These are phyloP conservation scores for Carex cristatella DNA, from an alignment of 176 grass and related monocot species.

Conservation along the genomic window DNA sequence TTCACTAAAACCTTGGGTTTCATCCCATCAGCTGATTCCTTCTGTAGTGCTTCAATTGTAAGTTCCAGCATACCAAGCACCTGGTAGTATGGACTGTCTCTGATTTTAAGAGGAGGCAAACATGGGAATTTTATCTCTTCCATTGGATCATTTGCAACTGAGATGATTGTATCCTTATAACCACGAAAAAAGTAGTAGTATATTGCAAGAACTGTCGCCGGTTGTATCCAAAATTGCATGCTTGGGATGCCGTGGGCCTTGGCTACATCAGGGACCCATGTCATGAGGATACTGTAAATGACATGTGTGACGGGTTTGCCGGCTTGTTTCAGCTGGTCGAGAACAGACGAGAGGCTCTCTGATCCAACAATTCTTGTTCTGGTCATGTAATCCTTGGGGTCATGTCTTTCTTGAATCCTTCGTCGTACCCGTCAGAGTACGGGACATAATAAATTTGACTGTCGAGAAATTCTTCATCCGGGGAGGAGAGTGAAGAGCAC, in stretches of 20 bases:
- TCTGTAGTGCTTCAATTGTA: slow-evolving; percentile 24
- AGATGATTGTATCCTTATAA: slow-evolving; percentile 28
- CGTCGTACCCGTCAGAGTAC: slow-evolving; percentile 55
- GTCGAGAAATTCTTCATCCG: slow-evolving; percentile 23
- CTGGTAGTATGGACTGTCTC: slow-evolving; percentile 29
- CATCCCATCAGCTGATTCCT: neutral
- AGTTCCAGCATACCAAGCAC: slow-evolving; percentile 18
- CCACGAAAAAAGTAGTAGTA: slow-evolving; percentile 53
- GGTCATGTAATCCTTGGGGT: slow-evolving; percentile 15
- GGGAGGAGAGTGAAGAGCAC: slow-evolving; percentile 15
- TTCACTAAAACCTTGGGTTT: slow-evolving; percentile 48
- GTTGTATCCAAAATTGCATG: slow-evolving; percentile 59
- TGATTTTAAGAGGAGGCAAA: slow-evolving; percentile 36
- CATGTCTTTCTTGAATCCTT: slow-evolving; percentile 18
- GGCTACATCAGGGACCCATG: slow-evolving; percentile 47
- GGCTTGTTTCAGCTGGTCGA: slow-evolving; percentile 19
- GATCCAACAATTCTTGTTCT: slow-evolving; percentile 8
- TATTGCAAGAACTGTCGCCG: slow-evolving; percentile 38
- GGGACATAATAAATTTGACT: slow-evolving; percentile 30
- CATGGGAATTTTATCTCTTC: slow-evolving; percentile 26
- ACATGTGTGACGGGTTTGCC: slow-evolving; percentile 35
- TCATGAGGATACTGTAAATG: slow-evolving; percentile 37
- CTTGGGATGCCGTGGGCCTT: slow-evolving; percentile 22
- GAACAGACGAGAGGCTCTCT: slow-evolving; percentile 19
- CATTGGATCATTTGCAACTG: slow-evolving; percentile 14